Base-by-base conservation (phyloP, 2,329 filamentous ascomycete genomes). In the Xylaria hypoxylon region DNA sequence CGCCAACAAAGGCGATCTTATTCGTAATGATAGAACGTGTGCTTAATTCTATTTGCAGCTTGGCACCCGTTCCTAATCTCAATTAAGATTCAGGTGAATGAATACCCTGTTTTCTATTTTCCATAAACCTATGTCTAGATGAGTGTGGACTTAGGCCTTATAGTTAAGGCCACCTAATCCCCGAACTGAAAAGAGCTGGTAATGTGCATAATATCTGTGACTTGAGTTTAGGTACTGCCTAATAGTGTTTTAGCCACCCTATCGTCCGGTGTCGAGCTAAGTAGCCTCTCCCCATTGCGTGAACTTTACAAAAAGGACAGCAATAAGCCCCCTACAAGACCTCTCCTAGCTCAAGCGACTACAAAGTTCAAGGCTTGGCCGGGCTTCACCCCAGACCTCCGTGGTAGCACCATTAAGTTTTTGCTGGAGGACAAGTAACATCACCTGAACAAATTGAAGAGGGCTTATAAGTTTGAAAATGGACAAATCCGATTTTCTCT, bases 31-130 rank as follows among this genome's bases (percentile, higher is more conserved):
- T 47, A 15, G 45, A 26, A 2, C 17, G 4, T 33, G n/a, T 11
- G 13, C 28, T n/a, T 19, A 33, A 15, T 19, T 3, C 4, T 22
- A 19, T 28, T 22, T n/a, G 42, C 13, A 40, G 13, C 40, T 24
- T 28, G 8, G 40, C 45, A 7, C n/a, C 35, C 17, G 4, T 28
- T 58, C 42, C 22, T 26, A 26, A 45, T 24, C 5, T 22, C 13
- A 31, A 3, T 40, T 33, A 59, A 59, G 22, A 7, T 42, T 35
- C n/a, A 42, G 53, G 59, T 59, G 44, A 62, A 55, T 59, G 19
- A 33, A 66, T 66, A 59, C 47, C 47, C 53, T 19, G 35, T 31
- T 48, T 59, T 35, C 8, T 5, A 19, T n/a, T 22, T 45, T 60
- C n/a, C 42, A n/a, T 52, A 53, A 13, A 33, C 44, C 42, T 17